Evolutionary conservation across 1,139 yeast species (phyloP), one percentile per base, ranked within the genome.

Genomic region (Blastobotrys proliferans): DNA sequence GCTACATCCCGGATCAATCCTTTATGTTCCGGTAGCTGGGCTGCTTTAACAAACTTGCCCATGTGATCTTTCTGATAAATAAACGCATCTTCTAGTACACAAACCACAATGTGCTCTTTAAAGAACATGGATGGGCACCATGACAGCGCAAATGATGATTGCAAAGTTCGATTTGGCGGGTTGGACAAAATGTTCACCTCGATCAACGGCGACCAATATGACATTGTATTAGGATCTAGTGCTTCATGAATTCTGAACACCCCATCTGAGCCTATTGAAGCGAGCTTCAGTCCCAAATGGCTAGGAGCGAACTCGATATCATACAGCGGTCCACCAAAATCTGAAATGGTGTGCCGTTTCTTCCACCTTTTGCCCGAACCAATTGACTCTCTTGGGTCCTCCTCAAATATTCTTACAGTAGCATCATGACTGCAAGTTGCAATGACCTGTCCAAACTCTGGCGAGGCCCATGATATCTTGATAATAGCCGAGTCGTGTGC

Each of bases 91-190:
- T 90, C 95, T 52, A 88, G 70, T 0, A 95, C 96, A 50, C 90
- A 81, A 3, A 87, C 92, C 2, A 83, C 86, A 34, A 92, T 69
- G 61, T 81, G 86, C 61, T 90, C 97, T 10, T 80, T 73, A 40
- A 84, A 76, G 51, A 85, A 85, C 58, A 86, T 79, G 1, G 96
- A 81, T 0, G 95, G 94, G 57, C 97, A 88, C 98, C 98, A 92
- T 40, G 87, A 81, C 29, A 92, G 67, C 25, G 88, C 79, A 60
- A 90, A 92, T 56, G 88, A 86, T 46, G 94, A 81, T 62, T 90
- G 97, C 47, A 87, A 67, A 54, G 85, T 86, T 37, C 83, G 77
- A 1, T 92, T 90, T 0, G 94, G 94, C 14, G 82, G 77, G n/a
- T 67, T 66, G 35, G 70, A 74, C 46, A 86, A 67, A n/a, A 87